phyloP scores from a whole-genome alignment of 2,329 filamentous ascomycete genomes.

The Beauveria sp. region DNA sequence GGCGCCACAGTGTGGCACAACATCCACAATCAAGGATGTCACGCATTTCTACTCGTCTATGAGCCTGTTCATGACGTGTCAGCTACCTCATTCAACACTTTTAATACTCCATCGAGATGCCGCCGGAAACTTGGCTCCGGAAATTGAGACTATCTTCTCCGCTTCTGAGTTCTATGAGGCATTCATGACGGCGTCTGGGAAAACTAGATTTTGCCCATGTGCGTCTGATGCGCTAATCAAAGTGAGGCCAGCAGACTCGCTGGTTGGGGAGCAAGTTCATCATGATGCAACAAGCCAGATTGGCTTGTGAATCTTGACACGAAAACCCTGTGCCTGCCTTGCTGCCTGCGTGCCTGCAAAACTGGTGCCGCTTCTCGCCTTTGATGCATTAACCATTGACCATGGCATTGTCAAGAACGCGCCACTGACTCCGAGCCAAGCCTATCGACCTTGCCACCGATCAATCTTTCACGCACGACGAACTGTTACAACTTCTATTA shows the following conservation, averaged over 20 bases:
- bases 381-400: too few species aligned
- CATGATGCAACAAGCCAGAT: not conserved
- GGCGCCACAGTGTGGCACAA: slow-evolving; percentile 10
- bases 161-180: not conserved
- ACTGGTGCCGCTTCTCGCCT: too few species aligned
- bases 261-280: too few species aligned
- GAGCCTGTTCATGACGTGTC: slow-evolving; percentile 1
- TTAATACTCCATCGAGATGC: slow-evolving; percentile 6
- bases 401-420: too few species aligned
- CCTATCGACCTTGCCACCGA: not conserved
- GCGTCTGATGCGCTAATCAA: not conserved
- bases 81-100: slow-evolving; percentile 2
- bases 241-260: not conserved
- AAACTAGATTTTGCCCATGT: not conserved
- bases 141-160: not conserved
- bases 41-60: not conserved
- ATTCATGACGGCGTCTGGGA: not conserved
- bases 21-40: not conserved
- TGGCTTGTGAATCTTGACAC: not conserved
- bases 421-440: too few species aligned
- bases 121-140: slow-evolving; percentile 10
- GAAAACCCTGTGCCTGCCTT: too few species aligned
- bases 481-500: not conserved
- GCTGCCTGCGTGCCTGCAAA: too few species aligned
- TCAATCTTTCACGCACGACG: not conserved